These are phyloP conservation scores for Candida glucosophila DNA, from an alignment of 1,139 yeast genomes.

Conservation along the genomic window DNA sequence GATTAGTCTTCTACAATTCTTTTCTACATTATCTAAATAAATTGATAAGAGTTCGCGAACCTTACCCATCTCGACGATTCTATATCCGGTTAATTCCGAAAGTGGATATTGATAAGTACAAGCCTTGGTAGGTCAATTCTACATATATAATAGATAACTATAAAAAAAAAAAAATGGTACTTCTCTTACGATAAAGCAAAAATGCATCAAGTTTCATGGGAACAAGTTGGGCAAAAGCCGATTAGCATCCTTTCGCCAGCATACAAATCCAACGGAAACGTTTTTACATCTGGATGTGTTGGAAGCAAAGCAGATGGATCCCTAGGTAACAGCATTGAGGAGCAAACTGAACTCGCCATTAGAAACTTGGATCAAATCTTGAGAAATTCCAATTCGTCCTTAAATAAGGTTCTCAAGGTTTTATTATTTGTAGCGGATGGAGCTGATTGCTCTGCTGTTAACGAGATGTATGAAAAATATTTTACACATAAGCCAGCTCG, in stretches of 20 bases:
- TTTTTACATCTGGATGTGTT: constrained; percentile 38
- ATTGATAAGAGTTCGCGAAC: too few species aligned
- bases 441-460: constrained; percentile 35
- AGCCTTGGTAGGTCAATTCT: too few species aligned
- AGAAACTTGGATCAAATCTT: constrained; percentile 35
- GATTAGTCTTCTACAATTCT: too few species aligned
- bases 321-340: constrained; percentile 29
- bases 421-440: constrained; percentile 41
- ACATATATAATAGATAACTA: too few species aligned
- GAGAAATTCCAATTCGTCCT: constrained; percentile 37
- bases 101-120: too few species aligned
- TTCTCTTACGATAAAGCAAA: too few species aligned
- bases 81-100: too few species aligned
- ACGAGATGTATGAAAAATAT: constrained; percentile 37
- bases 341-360: constrained; percentile 40
- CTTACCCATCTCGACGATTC: too few species aligned
- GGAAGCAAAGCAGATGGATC: constrained; percentile 28
- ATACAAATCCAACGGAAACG: constrained; percentile 38
- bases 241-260: constrained; percentile 38
- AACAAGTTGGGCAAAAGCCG: constrained; percentile 24
- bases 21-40: too few species aligned
- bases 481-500: constrained; percentile 46
- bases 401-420: constrained; percentile 44
- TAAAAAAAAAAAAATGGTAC: too few species aligned
- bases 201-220: constrained; percentile 15